Percentiles rank a stretch among this genome's conserved stretches.
These are phyloP conservation scores for Entrophospora sp. DNA, from an alignment of 192 early-diverging fungal genomes.

Conservation along the genomic window DNA sequence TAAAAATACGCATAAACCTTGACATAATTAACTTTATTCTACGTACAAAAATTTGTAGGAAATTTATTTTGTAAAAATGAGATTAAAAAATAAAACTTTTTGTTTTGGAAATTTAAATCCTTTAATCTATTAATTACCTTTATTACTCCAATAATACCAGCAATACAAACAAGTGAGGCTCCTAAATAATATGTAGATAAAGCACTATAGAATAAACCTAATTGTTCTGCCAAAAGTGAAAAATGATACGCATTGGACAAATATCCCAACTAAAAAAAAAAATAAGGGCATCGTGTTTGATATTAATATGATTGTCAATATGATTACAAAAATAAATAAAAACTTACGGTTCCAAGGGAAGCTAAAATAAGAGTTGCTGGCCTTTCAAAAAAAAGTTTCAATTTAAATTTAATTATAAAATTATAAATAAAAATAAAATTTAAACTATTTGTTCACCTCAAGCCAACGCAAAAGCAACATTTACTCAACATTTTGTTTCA, in stretches of 20 bases:
- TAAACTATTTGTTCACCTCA: neutral
- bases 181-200: constrained; percentile 21
- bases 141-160: constrained; percentile 17
- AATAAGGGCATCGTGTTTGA: neutral
- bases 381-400: constrained; percentile 7
- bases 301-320: neutral
- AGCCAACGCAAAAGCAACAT: constrained; percentile 22
- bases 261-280: neutral
- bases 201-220: constrained; percentile 5
- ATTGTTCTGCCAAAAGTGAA: neutral
- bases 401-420: neutral
- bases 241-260: constrained; percentile 15
- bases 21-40: constrained; percentile 23
- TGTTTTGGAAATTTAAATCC: too few relatives aligned
- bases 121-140: neutral
- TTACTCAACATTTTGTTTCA: constrained; percentile 18
- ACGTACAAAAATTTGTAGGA: neutral
- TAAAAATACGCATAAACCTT: constrained; percentile 17
- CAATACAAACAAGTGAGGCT: constrained; percentile 9
- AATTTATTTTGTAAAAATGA: too few relatives aligned
- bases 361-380: constrained; percentile 20
- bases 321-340: neutral
- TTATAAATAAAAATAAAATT: neutral
- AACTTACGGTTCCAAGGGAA: constrained; percentile 16
- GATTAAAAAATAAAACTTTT: too few relatives aligned